Percentiles rank a stretch among this genome's conserved stretches.
These are phyloP conservation scores for Pistacia integerrima DNA, from an alignment of 345 rosid genomes.

Conservation along the genomic window DNA sequence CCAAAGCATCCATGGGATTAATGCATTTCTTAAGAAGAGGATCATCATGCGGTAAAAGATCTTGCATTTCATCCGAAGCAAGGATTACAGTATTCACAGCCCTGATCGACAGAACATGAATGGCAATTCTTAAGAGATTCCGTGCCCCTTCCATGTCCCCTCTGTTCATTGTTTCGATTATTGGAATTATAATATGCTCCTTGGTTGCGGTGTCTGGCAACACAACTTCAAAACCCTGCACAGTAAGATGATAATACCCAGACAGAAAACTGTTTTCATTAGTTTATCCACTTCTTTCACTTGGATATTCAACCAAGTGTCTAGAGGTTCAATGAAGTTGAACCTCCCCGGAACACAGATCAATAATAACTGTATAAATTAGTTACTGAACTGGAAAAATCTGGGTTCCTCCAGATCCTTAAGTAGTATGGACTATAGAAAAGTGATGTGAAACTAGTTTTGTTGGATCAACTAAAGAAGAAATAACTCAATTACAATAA, in stretches of 20 bases:
- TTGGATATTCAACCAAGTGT: no score
- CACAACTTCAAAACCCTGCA: constrained; percentile 74
- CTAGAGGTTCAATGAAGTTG: no score
- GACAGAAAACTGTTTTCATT: no score
- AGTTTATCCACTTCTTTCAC: no score
- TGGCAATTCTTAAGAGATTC: constrained; percentile 56
- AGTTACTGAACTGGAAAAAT: no score
- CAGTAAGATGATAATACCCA: not conserved
- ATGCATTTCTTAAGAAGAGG: constrained; percentile 61
- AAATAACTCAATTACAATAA: constrained; percentile 3
- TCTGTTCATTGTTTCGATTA: constrained; percentile 45
- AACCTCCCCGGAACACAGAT: no score
- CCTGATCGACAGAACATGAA: constrained; percentile 58
- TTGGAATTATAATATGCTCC: constrained; percentile 58
- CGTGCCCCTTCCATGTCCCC: constrained; percentile 66
- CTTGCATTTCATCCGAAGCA: constrained; percentile 60
- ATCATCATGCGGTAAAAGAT: constrained; percentile 54
- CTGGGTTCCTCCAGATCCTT: no score
- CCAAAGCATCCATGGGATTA: constrained; percentile 70
- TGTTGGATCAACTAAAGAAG: not conserved
- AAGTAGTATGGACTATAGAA: no score
- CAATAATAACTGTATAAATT: no score
- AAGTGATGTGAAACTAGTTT: no score
- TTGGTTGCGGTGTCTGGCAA: constrained; percentile 61
- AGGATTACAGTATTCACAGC: constrained; percentile 65